phyloP scores from a whole-genome alignment of 2,329 filamentous ascomycete genomes.

The Penicillium crustosum region DNA sequence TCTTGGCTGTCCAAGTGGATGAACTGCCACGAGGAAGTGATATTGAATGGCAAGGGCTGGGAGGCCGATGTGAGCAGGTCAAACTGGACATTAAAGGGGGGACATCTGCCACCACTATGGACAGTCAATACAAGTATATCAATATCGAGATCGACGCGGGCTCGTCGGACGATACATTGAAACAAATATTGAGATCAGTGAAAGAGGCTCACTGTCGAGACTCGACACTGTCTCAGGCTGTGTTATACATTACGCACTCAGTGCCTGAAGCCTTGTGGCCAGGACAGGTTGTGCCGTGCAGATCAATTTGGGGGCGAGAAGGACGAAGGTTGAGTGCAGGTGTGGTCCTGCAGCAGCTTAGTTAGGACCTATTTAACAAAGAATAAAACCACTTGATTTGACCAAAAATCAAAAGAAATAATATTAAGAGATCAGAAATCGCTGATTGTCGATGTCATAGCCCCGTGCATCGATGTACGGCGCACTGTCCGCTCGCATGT shows the following conservation, averaged over 20 bases:
- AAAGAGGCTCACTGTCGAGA: conserved; percentile 20
- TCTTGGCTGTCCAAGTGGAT: conserved; percentile 74
- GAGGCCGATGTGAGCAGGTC: conserved; percentile 48
- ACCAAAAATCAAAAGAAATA: neutral
- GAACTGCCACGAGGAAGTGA: conserved; percentile 70
- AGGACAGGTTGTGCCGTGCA: conserved; percentile 45
- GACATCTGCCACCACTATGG: conserved; percentile 24
- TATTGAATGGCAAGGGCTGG: conserved; percentile 82
- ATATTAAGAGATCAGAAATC: neutral
- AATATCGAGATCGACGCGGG: conserved; percentile 33
- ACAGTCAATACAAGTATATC: conserved; percentile 28
- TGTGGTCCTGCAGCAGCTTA: conserved; percentile 34
- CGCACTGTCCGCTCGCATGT: conserved; percentile 22
- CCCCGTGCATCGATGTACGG: neutral
- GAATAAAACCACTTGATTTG: neutral
- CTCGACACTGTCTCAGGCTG: conserved; percentile 26
- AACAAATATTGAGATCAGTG: conserved; percentile 26
- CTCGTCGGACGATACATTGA: conserved; percentile 18
- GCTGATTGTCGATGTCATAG: conserved; percentile 1
- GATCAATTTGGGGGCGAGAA: conserved; percentile 40
- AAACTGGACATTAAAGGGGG: conserved; percentile 22
- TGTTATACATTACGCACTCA: conserved; percentile 38
- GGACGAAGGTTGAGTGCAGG: conserved; percentile 38
- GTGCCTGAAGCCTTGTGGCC: conserved; percentile 24
- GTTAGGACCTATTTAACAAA: neutral